Percentiles rank a stretch among this genome's conserved stretches.
These are phyloP conservation scores for Strobilomyces confusus DNA, from an alignment of 768 basidiomycete genomes.

Conservation along the genomic window DNA sequence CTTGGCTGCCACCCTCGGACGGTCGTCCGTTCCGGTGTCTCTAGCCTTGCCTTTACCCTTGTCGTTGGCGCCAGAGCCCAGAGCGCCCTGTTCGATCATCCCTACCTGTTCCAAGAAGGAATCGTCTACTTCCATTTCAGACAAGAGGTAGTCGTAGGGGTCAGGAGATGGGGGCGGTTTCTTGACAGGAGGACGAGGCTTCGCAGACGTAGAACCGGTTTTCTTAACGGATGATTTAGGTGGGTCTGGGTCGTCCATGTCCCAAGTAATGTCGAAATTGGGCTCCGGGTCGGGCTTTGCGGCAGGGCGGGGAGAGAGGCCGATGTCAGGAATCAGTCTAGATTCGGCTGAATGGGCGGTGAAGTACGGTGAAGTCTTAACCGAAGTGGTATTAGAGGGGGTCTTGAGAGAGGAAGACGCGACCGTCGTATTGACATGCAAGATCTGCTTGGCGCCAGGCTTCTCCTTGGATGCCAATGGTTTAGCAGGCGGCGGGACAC, in stretches of 20 bases:
- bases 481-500: not conserved
- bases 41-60: conserved; percentile 24
- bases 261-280: conserved; percentile 25
- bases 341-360: conserved; percentile 3
- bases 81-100: conserved; percentile 22
- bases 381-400: conserved; percentile 4
- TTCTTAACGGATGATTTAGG: conserved; percentile 5
- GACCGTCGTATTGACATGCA: not conserved
- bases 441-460: not conserved
- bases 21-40: not conserved
- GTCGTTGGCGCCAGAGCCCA: conserved; percentile 7
- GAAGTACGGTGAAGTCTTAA: conserved; percentile 22
- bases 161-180: conserved; percentile 21
- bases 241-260: conserved; percentile 30
- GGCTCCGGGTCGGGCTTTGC: conserved; percentile 17
- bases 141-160: conserved; percentile 33
- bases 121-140: conserved; percentile 36
- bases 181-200: not conserved
- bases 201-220: conserved; percentile 11
- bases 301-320: conserved; percentile 28
- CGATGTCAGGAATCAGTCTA: conserved; percentile 23
- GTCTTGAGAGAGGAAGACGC: conserved; percentile 11
- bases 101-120: conserved; percentile 38
- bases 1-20: not conserved
- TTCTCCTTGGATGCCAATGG: conserved; percentile 4